Base-by-base conservation (phyloP, 2,329 filamentous ascomycete genomes). In the Arthrobotrys sinensis region DNA sequence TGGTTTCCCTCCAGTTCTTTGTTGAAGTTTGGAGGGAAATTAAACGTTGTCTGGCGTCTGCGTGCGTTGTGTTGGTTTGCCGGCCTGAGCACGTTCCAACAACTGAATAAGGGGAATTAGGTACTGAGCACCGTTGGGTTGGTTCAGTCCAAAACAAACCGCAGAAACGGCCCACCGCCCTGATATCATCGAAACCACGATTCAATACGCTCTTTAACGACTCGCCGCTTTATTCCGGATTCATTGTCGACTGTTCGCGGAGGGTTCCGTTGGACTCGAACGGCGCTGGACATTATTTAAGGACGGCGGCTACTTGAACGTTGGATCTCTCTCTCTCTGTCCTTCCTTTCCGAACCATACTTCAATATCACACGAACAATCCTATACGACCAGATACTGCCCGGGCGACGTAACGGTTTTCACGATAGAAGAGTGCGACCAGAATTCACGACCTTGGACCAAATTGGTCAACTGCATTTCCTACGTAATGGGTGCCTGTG, bases 401-500 rank as follows among this genome's bases (percentile, higher is more conserved):
- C 40, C 46, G 10, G 43, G 45, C 71, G 65, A 76, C 71, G 57
- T 69, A 64, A 69, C 55, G 34, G 71, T 53, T 78, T 60, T 32
- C 67, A 72, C 75, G 62, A 67, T 45, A 60, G 46, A 60, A 43
- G 19, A 67, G 48, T 53, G 48, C 73, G 66, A 60, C 48, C 45
- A 43, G 19, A 66, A 43, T 16, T 34, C 12, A 38, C n/a, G 50
- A 38, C 52, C 62, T 24, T 65, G 28, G 34, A 19, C 48, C 65
- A 19, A 60, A 21, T 52, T 63, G 16, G 46, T 43, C 66, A 48
- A 65, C 60, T 53, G 16, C 21, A 52, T 71, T 66, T 67, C 60
- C 38, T 52, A 16, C 75, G 52, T 55, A 82, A 84, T 67, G 83
- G 84, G 69, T 80, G 84, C 0, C 83, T 83, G 76, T 40, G 63